phyloP scores from a whole-genome alignment of 495 filamentous ascomycete species.

The Hypomontagnella submonticulosa region DNA sequence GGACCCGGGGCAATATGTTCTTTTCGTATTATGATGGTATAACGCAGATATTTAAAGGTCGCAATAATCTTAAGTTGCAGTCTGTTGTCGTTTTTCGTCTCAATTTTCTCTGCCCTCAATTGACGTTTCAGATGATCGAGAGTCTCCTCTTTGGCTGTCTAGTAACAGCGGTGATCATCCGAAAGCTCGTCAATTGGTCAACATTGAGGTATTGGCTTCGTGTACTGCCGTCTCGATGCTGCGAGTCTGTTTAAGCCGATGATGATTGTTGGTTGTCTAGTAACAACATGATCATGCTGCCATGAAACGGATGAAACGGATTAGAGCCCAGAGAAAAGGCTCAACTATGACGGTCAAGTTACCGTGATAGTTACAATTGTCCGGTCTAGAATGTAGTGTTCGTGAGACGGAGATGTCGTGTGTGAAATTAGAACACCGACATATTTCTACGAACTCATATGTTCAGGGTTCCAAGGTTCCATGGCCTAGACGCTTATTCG shows the following conservation, averaged over 20 bases:
- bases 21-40: constrained; percentile 14
- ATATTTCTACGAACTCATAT: constrained; percentile 29
- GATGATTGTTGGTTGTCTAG: constrained; percentile 42
- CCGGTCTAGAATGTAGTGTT: constrained; percentile 14
- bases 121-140: constrained; percentile 16
- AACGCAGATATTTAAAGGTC: constrained; percentile 5
- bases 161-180: constrained; percentile 38
- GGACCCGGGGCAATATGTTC: neutral
- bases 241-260: constrained; percentile 10
- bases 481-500: neutral
- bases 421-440: constrained; percentile 10
- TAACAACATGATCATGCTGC: constrained; percentile 44
- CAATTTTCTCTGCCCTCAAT: constrained; percentile 10
- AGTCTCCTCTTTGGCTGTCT: constrained; percentile 34
- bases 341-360: neutral
- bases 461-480: constrained; percentile 14
- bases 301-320: neutral
- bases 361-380: neutral
- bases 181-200: constrained; percentile 16
- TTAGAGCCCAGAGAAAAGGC: constrained; percentile 4
- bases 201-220: constrained; percentile 34
- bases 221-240: constrained; percentile 26
- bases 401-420: constrained; percentile 24
- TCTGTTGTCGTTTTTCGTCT: constrained; percentile 5
- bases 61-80: constrained; percentile 15